These are phyloP conservation scores for Leucoagaricus sp. DNA, from an alignment of 1,284 basidiomycete species.

Conservation along the genomic window DNA sequence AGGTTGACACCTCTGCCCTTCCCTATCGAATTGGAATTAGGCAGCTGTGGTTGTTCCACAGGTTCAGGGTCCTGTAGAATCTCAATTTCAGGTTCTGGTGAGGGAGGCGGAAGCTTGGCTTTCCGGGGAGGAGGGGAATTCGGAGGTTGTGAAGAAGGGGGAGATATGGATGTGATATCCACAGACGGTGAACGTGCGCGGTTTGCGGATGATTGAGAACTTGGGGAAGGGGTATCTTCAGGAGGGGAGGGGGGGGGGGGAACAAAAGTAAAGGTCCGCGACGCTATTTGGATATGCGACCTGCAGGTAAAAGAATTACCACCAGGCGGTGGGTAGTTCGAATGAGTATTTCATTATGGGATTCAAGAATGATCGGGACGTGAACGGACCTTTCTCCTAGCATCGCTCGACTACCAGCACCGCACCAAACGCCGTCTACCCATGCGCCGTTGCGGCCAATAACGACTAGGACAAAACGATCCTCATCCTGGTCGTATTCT, in stretches of 20 bases:
- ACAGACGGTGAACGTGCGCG: conserved; percentile 70
- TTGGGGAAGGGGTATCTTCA: conserved; percentile 76
- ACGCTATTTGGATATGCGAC: conserved; percentile 98
- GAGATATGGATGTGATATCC: conserved; percentile 79
- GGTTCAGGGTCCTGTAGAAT: conserved; percentile 33
- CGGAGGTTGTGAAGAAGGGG: conserved; percentile 76
- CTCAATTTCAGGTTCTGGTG: conserved; percentile 31
- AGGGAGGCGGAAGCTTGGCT: conserved; percentile 38
- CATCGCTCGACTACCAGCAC: conserved; percentile 82
- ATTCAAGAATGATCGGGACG: conserved; percentile 11
- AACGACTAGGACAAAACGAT: conserved; percentile 89
- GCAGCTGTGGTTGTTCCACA: conserved; percentile 38
- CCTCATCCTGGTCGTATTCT: conserved; percentile 86
- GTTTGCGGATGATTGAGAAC: conserved; percentile 62
- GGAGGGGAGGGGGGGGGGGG: conserved; percentile 77
- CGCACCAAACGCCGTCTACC: conserved; percentile 96
- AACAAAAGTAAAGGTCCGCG: conserved; percentile 96
- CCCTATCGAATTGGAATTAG: conserved; percentile 60
- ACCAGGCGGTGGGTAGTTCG: conserved; percentile 16
- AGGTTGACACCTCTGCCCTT: conserved; percentile 47
- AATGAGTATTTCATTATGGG: conserved; percentile 19
- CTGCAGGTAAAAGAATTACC: conserved; percentile 43
- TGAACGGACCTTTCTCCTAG: conserved; percentile 75
- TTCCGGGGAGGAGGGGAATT: conserved; percentile 64
- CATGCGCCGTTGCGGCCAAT: conserved; percentile 96